Percentiles rank a stretch among this genome's conserved stretches.
Conservation (phyloP, 768 basidiomycete genomes). For the Pleurotus cornucopiae region DNA sequence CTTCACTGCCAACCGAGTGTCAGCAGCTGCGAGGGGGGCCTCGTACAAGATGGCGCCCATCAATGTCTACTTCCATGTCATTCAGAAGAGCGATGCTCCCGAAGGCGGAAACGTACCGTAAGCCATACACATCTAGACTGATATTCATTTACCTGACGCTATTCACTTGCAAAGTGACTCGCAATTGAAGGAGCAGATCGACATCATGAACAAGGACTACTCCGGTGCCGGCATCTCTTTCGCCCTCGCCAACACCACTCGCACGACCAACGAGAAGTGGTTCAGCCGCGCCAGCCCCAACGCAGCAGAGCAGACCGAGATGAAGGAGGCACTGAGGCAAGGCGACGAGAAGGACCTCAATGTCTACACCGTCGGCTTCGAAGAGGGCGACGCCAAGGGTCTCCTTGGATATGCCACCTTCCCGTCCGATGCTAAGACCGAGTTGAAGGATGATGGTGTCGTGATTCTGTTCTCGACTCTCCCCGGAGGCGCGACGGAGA, state of each 20-base stretch:
- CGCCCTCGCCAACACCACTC: conserved; percentile 34
- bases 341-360: conserved; percentile 40
- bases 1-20: conserved; percentile 35
- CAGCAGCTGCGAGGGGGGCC: conserved; percentile 6
- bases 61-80: conserved; percentile 30
- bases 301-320: conserved; percentile 33
- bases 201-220: conserved; percentile 40
- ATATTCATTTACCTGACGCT: conserved; percentile 1
- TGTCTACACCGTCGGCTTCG: conserved; percentile 49
- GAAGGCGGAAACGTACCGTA: conserved; percentile 40
- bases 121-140: conserved; percentile 7
- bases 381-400: conserved; percentile 30
- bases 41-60: conserved; percentile 4
- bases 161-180: conserved; percentile 23
- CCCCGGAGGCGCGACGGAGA: conserved; percentile 36
- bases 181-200: conserved; percentile 32
- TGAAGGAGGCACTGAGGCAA: conserved; percentile 43
- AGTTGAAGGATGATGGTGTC: conserved; percentile 45
- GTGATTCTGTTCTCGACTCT: conserved; percentile 38
- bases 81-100: conserved; percentile 24
- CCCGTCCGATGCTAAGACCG: conserved; percentile 34
- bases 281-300: conserved; percentile 38
- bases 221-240: conserved; percentile 31
- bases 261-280: conserved; percentile 42
- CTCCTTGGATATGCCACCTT: conserved; percentile 54